Evolutionary conservation across 306 rosid genomes (phyloP).

Genomic region (Datisca glomerata): DNA sequence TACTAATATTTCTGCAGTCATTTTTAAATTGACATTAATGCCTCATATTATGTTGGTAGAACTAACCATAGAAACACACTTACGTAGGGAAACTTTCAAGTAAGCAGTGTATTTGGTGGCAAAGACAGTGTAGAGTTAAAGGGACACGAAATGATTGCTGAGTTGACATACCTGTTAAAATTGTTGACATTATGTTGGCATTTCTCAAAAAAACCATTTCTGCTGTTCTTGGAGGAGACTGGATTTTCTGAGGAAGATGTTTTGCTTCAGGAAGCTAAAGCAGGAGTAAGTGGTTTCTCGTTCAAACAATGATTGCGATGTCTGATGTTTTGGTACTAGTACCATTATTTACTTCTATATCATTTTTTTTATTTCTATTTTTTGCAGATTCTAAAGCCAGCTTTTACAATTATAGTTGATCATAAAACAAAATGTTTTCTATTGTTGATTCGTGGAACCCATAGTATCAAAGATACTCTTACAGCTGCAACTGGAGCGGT

Average conservation of each 20-base stretch:
- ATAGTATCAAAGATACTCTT: constrained; percentile 91
- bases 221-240: constrained; percentile 69
- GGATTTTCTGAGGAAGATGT: constrained; percentile 64
- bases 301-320: constrained; percentile 10
- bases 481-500: constrained; percentile 91
- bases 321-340: background rate
- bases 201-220: constrained; percentile 80
- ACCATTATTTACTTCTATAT: no score
- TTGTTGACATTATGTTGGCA: constrained; percentile 92
- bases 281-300: constrained; percentile 74
- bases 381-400: constrained; percentile 97
- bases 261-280: constrained; percentile 86
- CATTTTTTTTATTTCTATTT: no score
- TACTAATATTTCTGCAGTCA: no score
- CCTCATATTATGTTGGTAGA: no score
- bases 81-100: constrained; percentile 81
- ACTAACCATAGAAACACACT: no score
- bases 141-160: constrained; percentile 52
- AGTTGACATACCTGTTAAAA: constrained; percentile 57
- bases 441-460: constrained; percentile 85
- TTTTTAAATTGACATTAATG: no score
- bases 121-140: constrained; percentile 52
- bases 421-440: constrained; percentile 46
- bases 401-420: constrained; percentile 76
- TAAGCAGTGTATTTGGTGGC: constrained; percentile 66